Percentiles rank a stretch among this genome's conserved stretches.
These are phyloP conservation scores for Lanmaoa rubissima DNA, from an alignment of 768 basidiomycete species.

Conservation along the genomic window DNA sequence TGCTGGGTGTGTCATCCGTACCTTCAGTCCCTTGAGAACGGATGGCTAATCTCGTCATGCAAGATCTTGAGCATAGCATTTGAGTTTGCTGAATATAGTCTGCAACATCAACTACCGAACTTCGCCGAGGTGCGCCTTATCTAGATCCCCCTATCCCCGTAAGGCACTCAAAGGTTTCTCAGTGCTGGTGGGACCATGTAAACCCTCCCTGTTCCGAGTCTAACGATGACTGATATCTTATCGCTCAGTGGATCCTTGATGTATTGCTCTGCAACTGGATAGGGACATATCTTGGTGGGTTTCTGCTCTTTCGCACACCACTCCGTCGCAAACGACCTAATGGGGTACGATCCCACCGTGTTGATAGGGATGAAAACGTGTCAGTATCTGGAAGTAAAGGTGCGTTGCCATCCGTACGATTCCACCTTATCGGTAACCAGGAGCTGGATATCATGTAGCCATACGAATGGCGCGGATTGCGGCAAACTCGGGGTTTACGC, in stretches of 20 bases:
- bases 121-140: conserved; percentile 69
- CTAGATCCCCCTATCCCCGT: conserved; percentile 17
- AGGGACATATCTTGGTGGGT: conserved; percentile 75
- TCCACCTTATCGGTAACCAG: not conserved
- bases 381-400: conserved; percentile 86
- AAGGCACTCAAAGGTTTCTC: conserved; percentile 12
- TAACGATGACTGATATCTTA: conserved; percentile 13
- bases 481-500: conserved; percentile 72
- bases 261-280: conserved; percentile 88
- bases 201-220: conserved; percentile 24
- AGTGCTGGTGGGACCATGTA: conserved; percentile 97
- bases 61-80: conserved; percentile 87
- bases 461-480: conserved; percentile 82
- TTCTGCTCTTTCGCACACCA: conserved; percentile 6
- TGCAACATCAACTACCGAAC: conserved; percentile 86
- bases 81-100: conserved; percentile 84
- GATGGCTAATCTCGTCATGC: conserved; percentile 9
- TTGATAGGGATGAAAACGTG: conserved; percentile 79
- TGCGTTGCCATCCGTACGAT: conserved; percentile 25
- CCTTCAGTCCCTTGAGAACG: not conserved
- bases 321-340: conserved; percentile 13
- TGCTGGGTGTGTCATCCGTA: conserved; percentile 64
- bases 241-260: conserved; percentile 75
- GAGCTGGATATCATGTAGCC: conserved; percentile 45
- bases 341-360: conserved; percentile 4